A percentile compares a stretch with the other conserved stretches of the same genome.
Evolutionary conservation across 106 monocot species (phyloP).

Genomic region (Platanthera zijinensis): DNA sequence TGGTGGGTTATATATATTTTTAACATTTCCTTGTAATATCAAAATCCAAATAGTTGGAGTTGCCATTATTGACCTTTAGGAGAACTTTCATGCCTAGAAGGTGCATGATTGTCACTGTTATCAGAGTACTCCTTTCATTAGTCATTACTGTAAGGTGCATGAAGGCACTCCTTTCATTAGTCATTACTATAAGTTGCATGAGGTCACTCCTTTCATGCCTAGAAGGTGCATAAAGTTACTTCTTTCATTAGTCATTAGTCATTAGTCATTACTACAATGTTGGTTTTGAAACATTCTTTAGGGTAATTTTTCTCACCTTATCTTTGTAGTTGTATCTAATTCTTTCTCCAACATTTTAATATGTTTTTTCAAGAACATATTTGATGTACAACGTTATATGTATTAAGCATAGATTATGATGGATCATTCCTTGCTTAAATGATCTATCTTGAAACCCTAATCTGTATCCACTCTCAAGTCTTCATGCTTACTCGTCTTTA

Average conservation of each 20-base stretch:
- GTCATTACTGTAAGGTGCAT: too few species aligned
- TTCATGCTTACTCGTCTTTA: neutral
- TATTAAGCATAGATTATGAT: too few species aligned
- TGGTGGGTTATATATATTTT: slow-evolving; percentile 48
- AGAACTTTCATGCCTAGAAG: neutral
- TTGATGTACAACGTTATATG: neutral
- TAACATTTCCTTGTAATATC: neutral
- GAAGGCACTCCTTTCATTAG: too few species aligned
- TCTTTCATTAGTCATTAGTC: too few species aligned
- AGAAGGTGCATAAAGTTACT: too few species aligned
- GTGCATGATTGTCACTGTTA: neutral
- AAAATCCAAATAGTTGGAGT: neutral
- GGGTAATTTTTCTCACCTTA: neutral
- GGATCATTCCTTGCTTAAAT: neutral
- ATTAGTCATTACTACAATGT: neutral
- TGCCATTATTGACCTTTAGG: neutral
- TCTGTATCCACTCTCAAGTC: neutral
- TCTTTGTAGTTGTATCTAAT: neutral
- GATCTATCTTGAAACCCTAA: neutral
- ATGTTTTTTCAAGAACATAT: neutral
- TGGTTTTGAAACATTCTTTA: neutral
- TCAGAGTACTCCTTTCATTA: too few species aligned
- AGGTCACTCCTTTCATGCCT: neutral
- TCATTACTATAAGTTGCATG: too few species aligned
- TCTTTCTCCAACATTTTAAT: neutral